phyloP scores from a whole-genome alignment of 495 filamentous ascomycete species.

The Aspergillus carlsbadensis region DNA sequence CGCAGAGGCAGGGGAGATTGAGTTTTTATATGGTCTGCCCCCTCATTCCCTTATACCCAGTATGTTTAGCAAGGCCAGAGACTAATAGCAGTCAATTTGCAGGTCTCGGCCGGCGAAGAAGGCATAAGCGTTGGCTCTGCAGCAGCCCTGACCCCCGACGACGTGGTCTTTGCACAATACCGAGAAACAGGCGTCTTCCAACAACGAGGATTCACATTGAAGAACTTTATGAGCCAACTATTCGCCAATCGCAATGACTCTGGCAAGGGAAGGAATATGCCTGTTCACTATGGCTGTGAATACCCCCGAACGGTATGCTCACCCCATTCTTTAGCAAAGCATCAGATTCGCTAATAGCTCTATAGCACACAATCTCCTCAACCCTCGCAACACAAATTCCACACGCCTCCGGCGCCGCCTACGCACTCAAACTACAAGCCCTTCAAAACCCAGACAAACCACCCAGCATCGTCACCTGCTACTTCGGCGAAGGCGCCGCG shows the following conservation, averaged over 20 bases:
- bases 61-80: too few relatives aligned
- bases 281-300: slow-evolving; percentile 88
- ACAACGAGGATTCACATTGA: slow-evolving; percentile 82
- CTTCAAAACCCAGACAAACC: slow-evolving; percentile 65
- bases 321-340: background rate
- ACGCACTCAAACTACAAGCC: slow-evolving; percentile 85
- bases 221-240: slow-evolving; percentile 91
- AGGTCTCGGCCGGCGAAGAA: slow-evolving; percentile 92
- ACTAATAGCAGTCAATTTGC: background rate
- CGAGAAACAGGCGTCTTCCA: slow-evolving; percentile 88
- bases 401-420: slow-evolving; percentile 90
- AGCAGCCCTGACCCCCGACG: slow-evolving; percentile 73
- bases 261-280: slow-evolving; percentile 92
- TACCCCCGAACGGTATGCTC: slow-evolving; percentile 73
- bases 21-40: slow-evolving; percentile 88
- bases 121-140: slow-evolving; percentile 87
- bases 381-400: slow-evolving; percentile 94
- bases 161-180: slow-evolving; percentile 94
- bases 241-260: slow-evolving; percentile 85
- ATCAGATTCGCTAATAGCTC: too few relatives aligned
- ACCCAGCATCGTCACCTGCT: slow-evolving; percentile 77
- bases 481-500: slow-evolving; percentile 97
- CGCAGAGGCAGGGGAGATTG: slow-evolving; percentile 74
- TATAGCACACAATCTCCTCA: slow-evolving; percentile 90
- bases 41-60: background rate